These are phyloP conservation scores for Saccharomyces hybrid DNA, from an alignment of 1,139 yeast species.

Conservation along the genomic window DNA sequence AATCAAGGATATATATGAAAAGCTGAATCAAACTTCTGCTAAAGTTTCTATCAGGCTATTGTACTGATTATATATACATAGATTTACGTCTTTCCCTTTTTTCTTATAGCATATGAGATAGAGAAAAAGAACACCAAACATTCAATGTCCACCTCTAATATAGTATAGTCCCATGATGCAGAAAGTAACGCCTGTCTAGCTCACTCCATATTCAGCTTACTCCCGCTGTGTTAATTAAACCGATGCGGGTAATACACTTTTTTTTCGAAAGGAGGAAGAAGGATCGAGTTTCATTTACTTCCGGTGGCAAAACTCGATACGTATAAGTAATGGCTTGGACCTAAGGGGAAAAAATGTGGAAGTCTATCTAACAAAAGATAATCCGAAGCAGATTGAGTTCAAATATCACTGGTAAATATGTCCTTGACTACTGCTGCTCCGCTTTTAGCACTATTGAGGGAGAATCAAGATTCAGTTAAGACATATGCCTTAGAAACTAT, in stretches of 20 bases:
- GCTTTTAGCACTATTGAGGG: slow-evolving; percentile 78
- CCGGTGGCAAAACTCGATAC: background rate
- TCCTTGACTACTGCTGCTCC: slow-evolving; percentile 79
- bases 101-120: background rate
- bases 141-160: no score
- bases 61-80: slow-evolving; percentile 40
- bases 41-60: slow-evolving; percentile 86
- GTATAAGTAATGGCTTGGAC: background rate
- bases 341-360: background rate
- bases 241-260: no score
- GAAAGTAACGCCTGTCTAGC: no score
- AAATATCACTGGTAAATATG: slow-evolving; percentile 31
- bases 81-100: background rate
- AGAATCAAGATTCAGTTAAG: slow-evolving; percentile 70
- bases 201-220: no score
- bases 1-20: slow-evolving; percentile 76
- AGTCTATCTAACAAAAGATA: background rate
- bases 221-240: no score
- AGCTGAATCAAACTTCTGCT: slow-evolving; percentile 84
- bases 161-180: no score
- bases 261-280: background rate
- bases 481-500: slow-evolving; percentile 79
- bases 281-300: background rate
- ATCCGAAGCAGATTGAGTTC: background rate
- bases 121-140: no score